These are phyloP conservation scores for Candida verbasci DNA, from an alignment of 805 yeast genomes.

Conservation along the genomic window DNA sequence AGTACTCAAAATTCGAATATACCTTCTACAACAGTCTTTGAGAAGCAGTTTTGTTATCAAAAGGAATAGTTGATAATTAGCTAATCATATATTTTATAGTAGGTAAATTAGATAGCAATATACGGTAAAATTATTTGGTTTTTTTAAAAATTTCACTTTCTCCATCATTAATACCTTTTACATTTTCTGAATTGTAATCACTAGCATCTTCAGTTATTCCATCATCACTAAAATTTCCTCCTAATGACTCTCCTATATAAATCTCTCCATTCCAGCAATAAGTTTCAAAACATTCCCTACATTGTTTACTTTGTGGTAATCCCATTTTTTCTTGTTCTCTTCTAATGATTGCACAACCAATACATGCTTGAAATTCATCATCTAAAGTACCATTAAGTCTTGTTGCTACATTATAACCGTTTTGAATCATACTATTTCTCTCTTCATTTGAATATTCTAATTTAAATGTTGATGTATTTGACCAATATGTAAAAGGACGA, in stretches of 20 bases:
- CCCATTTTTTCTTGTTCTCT: constrained; percentile 71
- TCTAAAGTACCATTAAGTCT: constrained; percentile 66
- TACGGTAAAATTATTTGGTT: too few species aligned
- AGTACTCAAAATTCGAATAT: too few species aligned
- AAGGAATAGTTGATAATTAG: too few species aligned
- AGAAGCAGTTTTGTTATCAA: too few species aligned
- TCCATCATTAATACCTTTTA: constrained; percentile 1
- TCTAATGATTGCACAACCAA: constrained; percentile 79
- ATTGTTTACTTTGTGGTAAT: constrained; percentile 59
- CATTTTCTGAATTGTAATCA: constrained; percentile 1
- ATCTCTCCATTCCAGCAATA: constrained; percentile 72
- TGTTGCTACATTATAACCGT: constrained; percentile 71
- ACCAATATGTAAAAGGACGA: constrained; percentile 55
- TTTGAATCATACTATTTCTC: constrained; percentile 55
- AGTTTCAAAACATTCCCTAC: constrained; percentile 61
- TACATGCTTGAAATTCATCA: constrained; percentile 64
- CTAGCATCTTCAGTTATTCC: constrained; percentile 1
- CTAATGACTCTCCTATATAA: constrained; percentile 3
- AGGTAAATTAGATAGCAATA: too few species aligned
- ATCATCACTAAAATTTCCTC: neutral
- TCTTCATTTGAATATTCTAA: constrained; percentile 58
- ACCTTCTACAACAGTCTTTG: too few species aligned
- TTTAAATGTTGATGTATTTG: constrained; percentile 73
- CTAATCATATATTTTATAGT: too few species aligned
- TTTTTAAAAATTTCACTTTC: neutral